Percentiles rank a stretch among this genome's conserved stretches.
Evolutionary conservation across 345 rosid genomes (phyloP).

Genomic region (Acer saccharum): DNA sequence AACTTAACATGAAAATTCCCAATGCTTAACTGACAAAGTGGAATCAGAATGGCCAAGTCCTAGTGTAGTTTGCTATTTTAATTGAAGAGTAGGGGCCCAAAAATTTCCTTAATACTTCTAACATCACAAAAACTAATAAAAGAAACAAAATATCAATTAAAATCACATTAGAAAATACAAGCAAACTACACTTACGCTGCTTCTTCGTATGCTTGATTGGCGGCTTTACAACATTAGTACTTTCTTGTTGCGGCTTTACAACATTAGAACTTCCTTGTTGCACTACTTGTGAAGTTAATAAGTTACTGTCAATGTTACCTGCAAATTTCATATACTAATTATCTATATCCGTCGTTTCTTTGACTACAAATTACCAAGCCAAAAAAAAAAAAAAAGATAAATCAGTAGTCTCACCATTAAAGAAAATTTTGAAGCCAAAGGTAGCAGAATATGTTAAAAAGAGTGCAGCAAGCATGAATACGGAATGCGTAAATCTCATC

Average conservation of each 20-base stretch:
- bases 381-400: too few relatives aligned
- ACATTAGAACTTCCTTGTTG: too few relatives aligned
- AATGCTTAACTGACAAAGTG: not conserved
- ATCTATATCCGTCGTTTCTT: not conserved
- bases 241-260: not conserved
- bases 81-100: not conserved
- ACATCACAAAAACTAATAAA: too few relatives aligned
- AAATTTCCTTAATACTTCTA: not conserved
- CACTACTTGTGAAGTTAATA: constrained; percentile 22
- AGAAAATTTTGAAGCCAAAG: constrained; percentile 51
- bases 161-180: not conserved
- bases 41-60: not conserved
- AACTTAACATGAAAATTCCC: not conserved
- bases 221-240: constrained; percentile 7
- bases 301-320: constrained; percentile 38
- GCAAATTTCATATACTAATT: constrained; percentile 4
- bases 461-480: constrained; percentile 45
- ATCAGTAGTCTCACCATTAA: constrained; percentile 54
- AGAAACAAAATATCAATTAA: not conserved
- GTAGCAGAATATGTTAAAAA: constrained; percentile 49
- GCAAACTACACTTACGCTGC: constrained; percentile 36
- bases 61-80: not conserved
- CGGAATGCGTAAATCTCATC: constrained; percentile 43
- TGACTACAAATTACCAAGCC: too few relatives aligned
- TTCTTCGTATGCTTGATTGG: constrained; percentile 37